Percentiles rank a stretch among this genome's conserved stretches.
Evolutionary conservation across 495 filamentous ascomycete species (phyloP).

Genomic region (Lophiostoma macrostomum): DNA sequence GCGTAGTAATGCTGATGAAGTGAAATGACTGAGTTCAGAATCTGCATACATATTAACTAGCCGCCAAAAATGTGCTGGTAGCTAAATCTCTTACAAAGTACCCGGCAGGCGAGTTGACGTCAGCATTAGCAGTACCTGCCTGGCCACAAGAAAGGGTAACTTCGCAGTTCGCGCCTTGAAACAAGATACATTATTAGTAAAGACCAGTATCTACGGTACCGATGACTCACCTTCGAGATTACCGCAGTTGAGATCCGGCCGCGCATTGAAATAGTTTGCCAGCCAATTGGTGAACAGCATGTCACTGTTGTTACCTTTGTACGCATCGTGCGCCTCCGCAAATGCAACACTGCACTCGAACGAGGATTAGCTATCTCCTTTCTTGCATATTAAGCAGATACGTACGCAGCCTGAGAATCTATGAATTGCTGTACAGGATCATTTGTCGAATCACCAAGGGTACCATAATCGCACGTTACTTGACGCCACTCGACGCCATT

Average conservation of each 20-base stretch:
- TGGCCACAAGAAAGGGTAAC: slow-evolving; percentile 1
- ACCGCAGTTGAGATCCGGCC: not conserved
- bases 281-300: not conserved
- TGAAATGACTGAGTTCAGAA: not conserved
- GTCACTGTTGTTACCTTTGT: not conserved
- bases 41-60: too few relatives aligned
- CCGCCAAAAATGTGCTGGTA: too few relatives aligned
- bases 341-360: too few relatives aligned
- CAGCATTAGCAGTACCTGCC: not conserved
- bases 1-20: not conserved
- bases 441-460: not conserved
- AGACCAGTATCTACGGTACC: too few relatives aligned
- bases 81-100: not conserved
- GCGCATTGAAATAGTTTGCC: not conserved
- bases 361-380: too few relatives aligned
- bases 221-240: too few relatives aligned
- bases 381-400: too few relatives aligned
- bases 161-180: not conserved
- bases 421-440: not conserved
- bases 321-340: not conserved
- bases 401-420: not conserved
- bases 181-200: not conserved
- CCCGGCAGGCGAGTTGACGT: slow-evolving; percentile 6
- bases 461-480: not conserved
- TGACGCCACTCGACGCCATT: too few relatives aligned